phyloP scores from a whole-genome alignment of 2,329 filamentous ascomycete species.

The Eurotiales sp. region DNA sequence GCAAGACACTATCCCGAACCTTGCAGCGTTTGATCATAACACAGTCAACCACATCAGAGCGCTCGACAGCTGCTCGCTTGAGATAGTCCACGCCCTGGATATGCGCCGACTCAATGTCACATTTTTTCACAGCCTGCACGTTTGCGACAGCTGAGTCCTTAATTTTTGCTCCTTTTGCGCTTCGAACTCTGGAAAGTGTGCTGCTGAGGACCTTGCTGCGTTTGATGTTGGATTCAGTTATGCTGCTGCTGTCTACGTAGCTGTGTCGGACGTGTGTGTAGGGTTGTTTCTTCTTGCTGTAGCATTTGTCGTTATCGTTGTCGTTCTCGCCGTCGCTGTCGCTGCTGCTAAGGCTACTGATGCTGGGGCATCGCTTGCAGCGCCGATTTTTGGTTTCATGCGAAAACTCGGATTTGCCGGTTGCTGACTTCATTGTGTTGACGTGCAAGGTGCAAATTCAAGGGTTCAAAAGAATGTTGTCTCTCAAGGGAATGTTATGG shows the following conservation, averaged over 20 bases:
- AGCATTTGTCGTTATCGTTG: not conserved
- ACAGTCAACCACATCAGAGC: constrained; percentile 13
- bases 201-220: not conserved
- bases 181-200: not conserved
- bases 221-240: not conserved
- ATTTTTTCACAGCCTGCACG: constrained; percentile 7
- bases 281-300: not conserved
- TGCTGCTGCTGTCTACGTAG: constrained; percentile 7
- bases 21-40: constrained; percentile 5
- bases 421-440: not conserved
- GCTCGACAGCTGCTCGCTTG: constrained; percentile 6
- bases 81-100: not conserved
- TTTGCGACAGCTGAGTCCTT: constrained; percentile 5
- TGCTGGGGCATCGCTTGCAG: not conserved
- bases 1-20: constrained; percentile 9
- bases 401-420: not conserved
- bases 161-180: constrained; percentile 11
- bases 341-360: not conserved
- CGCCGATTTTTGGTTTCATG: too few relatives aligned
- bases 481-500: too few relatives aligned
- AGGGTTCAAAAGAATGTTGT: too few relatives aligned
- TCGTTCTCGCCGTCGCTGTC: not conserved
- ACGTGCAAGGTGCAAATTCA: not conserved
- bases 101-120: constrained; percentile 1
- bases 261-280: constrained; percentile 4